These are phyloP conservation scores for Auricularia auricula-judae DNA, from an alignment of 768 basidiomycete genomes.

Conservation along the genomic window DNA sequence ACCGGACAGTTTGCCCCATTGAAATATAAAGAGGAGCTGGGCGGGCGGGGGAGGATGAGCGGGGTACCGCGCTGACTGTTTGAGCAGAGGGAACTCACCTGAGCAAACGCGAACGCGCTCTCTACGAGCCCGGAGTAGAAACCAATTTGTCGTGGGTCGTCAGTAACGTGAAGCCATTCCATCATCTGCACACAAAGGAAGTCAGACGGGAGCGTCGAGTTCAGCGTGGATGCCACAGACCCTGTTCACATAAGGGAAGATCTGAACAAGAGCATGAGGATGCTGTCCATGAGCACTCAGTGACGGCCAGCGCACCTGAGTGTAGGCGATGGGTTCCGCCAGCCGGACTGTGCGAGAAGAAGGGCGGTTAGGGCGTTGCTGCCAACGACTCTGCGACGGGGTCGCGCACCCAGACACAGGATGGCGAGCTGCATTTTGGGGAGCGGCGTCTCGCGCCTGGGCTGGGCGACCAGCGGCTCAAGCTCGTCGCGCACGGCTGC, in stretches of 20 bases:
- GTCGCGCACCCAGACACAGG: constrained; percentile 27
- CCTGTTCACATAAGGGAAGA: constrained; percentile 56
- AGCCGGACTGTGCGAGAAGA: not conserved
- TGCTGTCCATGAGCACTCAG: not conserved
- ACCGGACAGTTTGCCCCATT: constrained; percentile 55
- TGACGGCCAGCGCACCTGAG: constrained; percentile 9
- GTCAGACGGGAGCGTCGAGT: not conserved
- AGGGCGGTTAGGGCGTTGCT: no score
- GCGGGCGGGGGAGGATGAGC: constrained; percentile 8
- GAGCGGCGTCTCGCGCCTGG: constrained; percentile 28
- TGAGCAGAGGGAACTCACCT: no score
- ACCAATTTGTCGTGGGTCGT: constrained; percentile 50
- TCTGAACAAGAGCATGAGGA: constrained; percentile 21
- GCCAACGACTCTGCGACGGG: constrained; percentile 32
- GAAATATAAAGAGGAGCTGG: constrained; percentile 50
- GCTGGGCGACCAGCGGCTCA: constrained; percentile 22
- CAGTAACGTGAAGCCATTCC: constrained; percentile 40
- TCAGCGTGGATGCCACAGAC: not conserved
- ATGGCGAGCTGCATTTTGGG: constrained; percentile 42
- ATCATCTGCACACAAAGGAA: constrained; percentile 34
- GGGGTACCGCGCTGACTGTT: no score
- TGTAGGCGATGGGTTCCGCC: constrained; percentile 27
- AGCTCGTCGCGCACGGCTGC: constrained; percentile 12
- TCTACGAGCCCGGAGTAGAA: constrained; percentile 65
- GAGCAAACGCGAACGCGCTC: constrained; percentile 44